Base-by-base conservation (phyloP, 2,329 filamentous ascomycete species). In the Hansfordia pulvinata region DNA sequence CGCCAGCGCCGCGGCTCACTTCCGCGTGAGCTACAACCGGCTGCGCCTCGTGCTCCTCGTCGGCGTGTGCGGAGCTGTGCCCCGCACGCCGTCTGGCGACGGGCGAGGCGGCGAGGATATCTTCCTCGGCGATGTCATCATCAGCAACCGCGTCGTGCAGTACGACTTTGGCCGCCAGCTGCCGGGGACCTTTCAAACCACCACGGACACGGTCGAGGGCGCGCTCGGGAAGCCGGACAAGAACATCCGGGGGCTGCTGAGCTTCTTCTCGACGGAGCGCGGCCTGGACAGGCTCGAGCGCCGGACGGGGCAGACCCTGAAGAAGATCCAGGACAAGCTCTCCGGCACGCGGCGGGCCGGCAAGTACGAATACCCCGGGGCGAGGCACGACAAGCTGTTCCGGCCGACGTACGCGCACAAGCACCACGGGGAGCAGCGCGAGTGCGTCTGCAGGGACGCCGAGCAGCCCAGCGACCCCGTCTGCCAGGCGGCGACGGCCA, bases 391-490 rank as follows among this genome's bases (percentile, higher is more conserved):
- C 26, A 39, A 29, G 8, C 40, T 52, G 1, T 53, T 41, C 24
- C 16, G 28, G 7, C 20, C 43, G 8, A 20, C 25, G 10, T 53
- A 53, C 27, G 33, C 27, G 3, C 52, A 54, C 30, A 41, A 36
- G 7, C 51, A 54, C 22, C 40, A 38, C 8, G n/a, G n/a, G n/a
- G 12, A 19, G 5, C 21, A 25, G 22, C 7, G 22, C 21, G 2
- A 23, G 10, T 42, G 39, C 19, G 15, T 15, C n/a, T 15, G 12
- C n/a, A 6, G 6, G 8, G 12, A 19, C 2, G 10, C 20, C 1
- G 30, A 31, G 10, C 5, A 17, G 3, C 31, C 40, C 11, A n/a
- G n/a, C n/a, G n/a, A n/a, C n/a, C n/a, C n/a, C n/a, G n/a, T n/a
- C n/a, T 54, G 47, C 25, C 27, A 42, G 0, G 17, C 17, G 8